Evolutionary conservation across 2,329 filamentous ascomycete species (phyloP), one percentile per base, ranked within the genome.

Genomic region (Didymella arachidicola): DNA sequence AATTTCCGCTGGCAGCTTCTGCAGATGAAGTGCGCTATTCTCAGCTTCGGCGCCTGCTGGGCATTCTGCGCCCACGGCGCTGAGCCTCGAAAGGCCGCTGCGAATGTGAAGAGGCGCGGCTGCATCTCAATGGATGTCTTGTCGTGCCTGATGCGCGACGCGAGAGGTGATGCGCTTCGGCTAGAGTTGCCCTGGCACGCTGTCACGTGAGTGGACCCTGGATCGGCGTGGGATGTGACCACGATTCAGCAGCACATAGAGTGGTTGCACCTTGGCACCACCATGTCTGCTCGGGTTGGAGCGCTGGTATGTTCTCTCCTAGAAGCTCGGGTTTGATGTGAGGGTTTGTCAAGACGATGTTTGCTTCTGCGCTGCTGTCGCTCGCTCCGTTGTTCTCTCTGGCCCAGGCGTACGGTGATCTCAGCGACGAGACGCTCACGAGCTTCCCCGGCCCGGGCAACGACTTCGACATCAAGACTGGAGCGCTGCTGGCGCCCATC

Each of bases 401-500:
- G 41, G 71, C 71, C 26, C 45, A 70, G 47, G 83, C 84, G 56
- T 89, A 89, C 76, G 79, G 80, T 29, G 70, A 81, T 48, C 82
- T 98, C 60, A 91, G 91, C 55, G 90, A 97, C 79, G 84, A 87
- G 43, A 88, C 90, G 16, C 84, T 99, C 54, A 84, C 83, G 63
- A 81, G 80, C 53, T 84, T 99, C 12, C 91, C 92, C 5, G 84
- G 84, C 22, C 88, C 88, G 1, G 88, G 87, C 61, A 67, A 76
- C 56, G 91, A 93, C 77, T 96, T 98, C 74, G 87, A 97, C 76
- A 93, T 96, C 67, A 80, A 90, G 61, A 84, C 82, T 22, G 93
- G 93, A 64, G 82, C 86, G 7, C 83, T 99, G 19, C 85, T 99
- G 38, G 86, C 94, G 4, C 95, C 94, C 0, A 95, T 99, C 67